These are phyloP conservation scores for Poa pratensis DNA, from an alignment of 176 grass and related monocot genomes.

Conservation along the genomic window DNA sequence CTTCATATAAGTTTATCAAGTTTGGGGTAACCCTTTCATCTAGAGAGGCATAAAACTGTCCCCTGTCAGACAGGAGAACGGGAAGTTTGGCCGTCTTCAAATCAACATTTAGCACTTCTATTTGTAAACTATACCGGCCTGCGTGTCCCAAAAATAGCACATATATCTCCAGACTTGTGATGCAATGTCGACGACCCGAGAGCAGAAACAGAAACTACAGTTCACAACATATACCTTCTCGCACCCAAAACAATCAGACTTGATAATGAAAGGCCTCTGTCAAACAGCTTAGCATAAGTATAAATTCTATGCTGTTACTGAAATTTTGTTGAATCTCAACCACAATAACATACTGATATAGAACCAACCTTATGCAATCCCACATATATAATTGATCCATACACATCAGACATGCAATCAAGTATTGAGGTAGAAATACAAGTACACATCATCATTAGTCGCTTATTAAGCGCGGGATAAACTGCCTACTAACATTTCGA, in stretches of 20 bases:
- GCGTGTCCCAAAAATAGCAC: too few species aligned
- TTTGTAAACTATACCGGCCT: too few species aligned
- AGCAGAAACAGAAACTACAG: too few species aligned
- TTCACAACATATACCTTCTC: too few species aligned
- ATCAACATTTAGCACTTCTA: too few species aligned
- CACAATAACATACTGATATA: background rate
- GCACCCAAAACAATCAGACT: too few species aligned
- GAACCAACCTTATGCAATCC: background rate
- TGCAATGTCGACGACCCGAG: background rate
- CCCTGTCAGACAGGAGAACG: background rate
- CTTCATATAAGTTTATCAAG: background rate
- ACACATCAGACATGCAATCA: background rate
- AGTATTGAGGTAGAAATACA: conserved; percentile 2
- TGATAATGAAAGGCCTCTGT: too few species aligned
- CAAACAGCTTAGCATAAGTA: too few species aligned
- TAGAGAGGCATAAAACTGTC: background rate
- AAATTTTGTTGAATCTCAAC: background rate
- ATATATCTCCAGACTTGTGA: too few species aligned
- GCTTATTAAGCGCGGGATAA: conserved; percentile 23
- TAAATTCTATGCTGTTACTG: background rate
- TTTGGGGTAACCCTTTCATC: background rate
- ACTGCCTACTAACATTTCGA: conserved; percentile 25
- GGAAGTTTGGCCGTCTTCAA: background rate
- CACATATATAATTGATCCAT: background rate
- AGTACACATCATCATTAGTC: background rate